Conservation (phyloP, 805 yeast genomes). For the Metschnikowia bowlesiae region DNA sequence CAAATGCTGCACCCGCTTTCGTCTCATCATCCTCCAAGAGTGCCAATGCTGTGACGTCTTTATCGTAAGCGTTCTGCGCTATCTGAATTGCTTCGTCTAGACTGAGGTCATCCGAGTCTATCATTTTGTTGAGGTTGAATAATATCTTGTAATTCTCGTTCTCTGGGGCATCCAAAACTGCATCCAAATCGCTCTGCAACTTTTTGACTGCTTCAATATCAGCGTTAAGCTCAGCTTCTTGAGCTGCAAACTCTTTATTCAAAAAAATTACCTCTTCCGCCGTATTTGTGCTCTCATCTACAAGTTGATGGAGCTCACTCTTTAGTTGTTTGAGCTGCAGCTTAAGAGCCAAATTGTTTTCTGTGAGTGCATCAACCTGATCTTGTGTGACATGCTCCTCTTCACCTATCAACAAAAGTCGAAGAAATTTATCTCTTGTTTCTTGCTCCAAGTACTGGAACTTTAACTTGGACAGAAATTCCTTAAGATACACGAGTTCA, state of each 20-base stretch:
- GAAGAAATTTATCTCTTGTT: slow-evolving; percentile 61
- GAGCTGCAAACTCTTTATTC: slow-evolving; percentile 21
- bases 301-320: slow-evolving; percentile 22
- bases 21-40: slow-evolving; percentile 5
- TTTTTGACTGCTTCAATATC: slow-evolving; percentile 21
- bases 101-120: slow-evolving; percentile 13
- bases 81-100: slow-evolving; percentile 14
- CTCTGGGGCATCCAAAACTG: slow-evolving; percentile 9
- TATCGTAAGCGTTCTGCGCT: slow-evolving; percentile 10
- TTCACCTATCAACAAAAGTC: slow-evolving; percentile 40
- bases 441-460: slow-evolving; percentile 69
- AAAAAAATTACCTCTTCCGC: slow-evolving; percentile 24
- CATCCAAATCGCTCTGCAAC: slow-evolving; percentile 18
- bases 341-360: slow-evolving; percentile 21
- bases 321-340: slow-evolving; percentile 23
- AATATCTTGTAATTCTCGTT: slow-evolving; percentile 15
- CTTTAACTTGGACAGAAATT: slow-evolving; percentile 50
- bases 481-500: slow-evolving; percentile 32
- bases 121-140: slow-evolving; percentile 11
- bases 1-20: slow-evolving; percentile 1
- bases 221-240: slow-evolving; percentile 23
- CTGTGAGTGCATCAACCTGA: slow-evolving; percentile 29
- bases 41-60: slow-evolving; percentile 6
- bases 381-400: slow-evolving; percentile 26
- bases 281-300: slow-evolving; percentile 26